These are phyloP conservation scores for Termitomyces sp. DNA, from an alignment of 768 basidiomycete genomes.

Conservation along the genomic window DNA sequence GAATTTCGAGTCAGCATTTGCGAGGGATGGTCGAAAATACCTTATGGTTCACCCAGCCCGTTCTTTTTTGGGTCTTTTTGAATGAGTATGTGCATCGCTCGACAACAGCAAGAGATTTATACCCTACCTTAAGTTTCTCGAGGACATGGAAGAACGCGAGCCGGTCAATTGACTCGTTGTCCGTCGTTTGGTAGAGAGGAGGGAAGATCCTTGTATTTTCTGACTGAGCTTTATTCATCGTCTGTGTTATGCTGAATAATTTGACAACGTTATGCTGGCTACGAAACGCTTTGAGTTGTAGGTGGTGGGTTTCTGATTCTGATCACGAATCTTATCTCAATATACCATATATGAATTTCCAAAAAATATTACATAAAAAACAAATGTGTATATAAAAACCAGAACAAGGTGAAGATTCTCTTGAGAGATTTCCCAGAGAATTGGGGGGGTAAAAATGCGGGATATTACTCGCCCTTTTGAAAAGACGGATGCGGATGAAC, in stretches of 20 bases:
- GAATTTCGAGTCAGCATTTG: not conserved
- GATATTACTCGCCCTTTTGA: not conserved
- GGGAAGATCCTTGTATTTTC: conserved; percentile 41
- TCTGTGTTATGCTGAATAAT: not conserved
- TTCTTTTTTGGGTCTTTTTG: conserved; percentile 84
- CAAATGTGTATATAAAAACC: not conserved
- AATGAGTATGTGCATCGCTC: not conserved
- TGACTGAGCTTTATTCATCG: not conserved
- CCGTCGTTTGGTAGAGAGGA: conserved; percentile 49
- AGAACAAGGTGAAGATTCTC: not conserved
- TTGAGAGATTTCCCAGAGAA: not conserved
- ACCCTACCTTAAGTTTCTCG: conserved; percentile 75
- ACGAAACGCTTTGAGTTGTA: no score
- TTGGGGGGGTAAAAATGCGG: not conserved
- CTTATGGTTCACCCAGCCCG: conserved; percentile 88
- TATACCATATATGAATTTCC: not conserved
- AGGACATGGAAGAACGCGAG: conserved; percentile 90
- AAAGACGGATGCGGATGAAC: not conserved
- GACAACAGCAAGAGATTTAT: not conserved
- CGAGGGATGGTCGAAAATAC: conserved; percentile 26
- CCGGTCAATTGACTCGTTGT: conserved; percentile 55
- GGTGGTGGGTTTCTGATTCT: not conserved
- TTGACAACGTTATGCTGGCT: not conserved
- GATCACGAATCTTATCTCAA: not conserved
- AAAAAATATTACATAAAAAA: not conserved